Base-by-base conservation (phyloP, 78 protist species). In the Cavenderia fasciculata region DNA sequence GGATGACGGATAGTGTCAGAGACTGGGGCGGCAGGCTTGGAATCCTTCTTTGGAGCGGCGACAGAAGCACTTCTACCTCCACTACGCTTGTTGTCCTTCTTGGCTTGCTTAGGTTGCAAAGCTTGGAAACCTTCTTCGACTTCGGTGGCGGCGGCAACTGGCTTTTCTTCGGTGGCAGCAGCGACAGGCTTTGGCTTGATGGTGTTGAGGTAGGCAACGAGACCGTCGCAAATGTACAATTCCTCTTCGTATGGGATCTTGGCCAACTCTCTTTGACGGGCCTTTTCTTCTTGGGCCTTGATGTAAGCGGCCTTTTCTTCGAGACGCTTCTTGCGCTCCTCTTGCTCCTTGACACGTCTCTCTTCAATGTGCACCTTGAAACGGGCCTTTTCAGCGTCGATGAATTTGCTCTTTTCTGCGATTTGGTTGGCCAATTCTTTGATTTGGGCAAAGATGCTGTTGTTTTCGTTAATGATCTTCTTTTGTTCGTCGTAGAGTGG, bases 191-290 rank as follows among this genome's bases (percentile, higher is more conserved):
- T 79, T 79, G 88, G 88, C 19, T 34, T 49, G 18, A 79, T 34
- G 40, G 44, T 44, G 6, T 51, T 4, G 4, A 79, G 40, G n/a
- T 79, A 66, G 8, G 66, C 16, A 43, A 34, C 57, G 43, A 79
- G 31, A 4, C 36, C 23, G 29, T 79, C 88, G 40, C 88, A 79
- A 34, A 41, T 23, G 25, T 8, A 14, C 51, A 79, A 40, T 33
- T 79, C 76, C 19, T 63, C 34, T 27, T 79, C 88, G 14, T 79
- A 79, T 40, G 88, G 70, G 25, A 66, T 59, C 21, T 79, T 49
- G 2, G 49, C n/a, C 43, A 79, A 43, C 18, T 77, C 87, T 4
- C 33, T 63, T 49, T 49, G 74, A 6, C 47, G 46, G 25, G 25
- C 44, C 33, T 73, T 21, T 56, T 73, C 82, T n/a, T n/a, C n/a